Base-by-base conservation (phyloP, 2,329 filamentous ascomycete genomes). In the Cercospora janseana region DNA sequence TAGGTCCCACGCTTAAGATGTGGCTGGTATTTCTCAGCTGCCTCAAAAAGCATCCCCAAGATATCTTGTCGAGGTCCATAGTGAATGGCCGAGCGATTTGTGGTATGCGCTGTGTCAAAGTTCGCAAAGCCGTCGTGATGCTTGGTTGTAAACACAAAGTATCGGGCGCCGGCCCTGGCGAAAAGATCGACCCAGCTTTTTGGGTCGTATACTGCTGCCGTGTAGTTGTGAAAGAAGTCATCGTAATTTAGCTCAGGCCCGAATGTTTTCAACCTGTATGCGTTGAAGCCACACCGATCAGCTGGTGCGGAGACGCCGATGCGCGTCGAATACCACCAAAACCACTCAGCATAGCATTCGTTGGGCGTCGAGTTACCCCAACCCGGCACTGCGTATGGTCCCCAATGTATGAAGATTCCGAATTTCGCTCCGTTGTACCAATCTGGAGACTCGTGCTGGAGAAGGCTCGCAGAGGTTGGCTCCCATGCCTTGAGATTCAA, bases 61-160 rank as follows among this genome's bases (percentile, higher is more conserved):
- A 75, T 46, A 56, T 76, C 71, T 6, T 71, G 65, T 8, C 62
- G 57, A 0, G 74, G 74, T 0, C 70, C 70, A 45, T 74, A 69
- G 54, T 72, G 66, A 6, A 76, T 35, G 1, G 71, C 63, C 4
- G 69, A 69, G 1, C 74, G 70, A 58, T 74, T 70, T 4, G 66
- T 70, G 2, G 69, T 70, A 5, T 50, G 8, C 10, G 7, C 66
- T 0, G 68, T 60, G 52, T 76, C 72, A 51, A 76, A 76, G 27
- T 74, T 59, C 1, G 72, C 69, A 50, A 72, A 76, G 9, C 74
- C 74, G 51, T 77, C 74, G 58, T 77, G 74, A 54, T 77, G 74
- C 54, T 77, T 75, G 1, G 71, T 70, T 0, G 71, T 74, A 10
- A 73, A 57, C 3, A 77, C 74, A 51, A 77, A 76, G 26, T 52